These are phyloP conservation scores for Clathrus columnatus DNA, from an alignment of 768 basidiomycete species.

Conservation along the genomic window DNA sequence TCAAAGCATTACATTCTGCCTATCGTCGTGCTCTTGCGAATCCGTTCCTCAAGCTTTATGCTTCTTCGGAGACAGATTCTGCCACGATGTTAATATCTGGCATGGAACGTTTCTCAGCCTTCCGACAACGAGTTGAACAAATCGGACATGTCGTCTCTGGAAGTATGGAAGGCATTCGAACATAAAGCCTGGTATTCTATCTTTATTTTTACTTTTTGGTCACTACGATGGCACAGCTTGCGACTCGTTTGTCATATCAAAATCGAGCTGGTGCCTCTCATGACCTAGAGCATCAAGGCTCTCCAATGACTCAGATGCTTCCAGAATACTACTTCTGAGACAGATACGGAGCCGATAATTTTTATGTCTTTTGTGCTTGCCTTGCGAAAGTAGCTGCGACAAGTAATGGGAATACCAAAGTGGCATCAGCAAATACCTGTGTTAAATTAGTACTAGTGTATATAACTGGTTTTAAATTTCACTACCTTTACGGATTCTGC, in stretches of 20 bases:
- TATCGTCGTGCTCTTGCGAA: constrained; percentile 79
- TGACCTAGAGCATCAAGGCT: constrained; percentile 48
- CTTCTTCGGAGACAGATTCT: constrained; percentile 43
- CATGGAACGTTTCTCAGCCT: constrained; percentile 57
- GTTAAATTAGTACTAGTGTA: neutral
- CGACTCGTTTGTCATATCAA: constrained; percentile 13
- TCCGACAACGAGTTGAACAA: constrained; percentile 66
- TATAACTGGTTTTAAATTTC: constrained; percentile 3
- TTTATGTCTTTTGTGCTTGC: constrained; percentile 14
- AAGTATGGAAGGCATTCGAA: constrained; percentile 16
- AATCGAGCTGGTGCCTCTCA: constrained; percentile 8
- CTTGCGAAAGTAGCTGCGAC: constrained; percentile 91
- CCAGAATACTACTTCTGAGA: constrained; percentile 62
- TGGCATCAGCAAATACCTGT: constrained; percentile 90
- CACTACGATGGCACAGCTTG: constrained; percentile 16
- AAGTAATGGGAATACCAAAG: constrained; percentile 88
- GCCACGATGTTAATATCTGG: constrained; percentile 50
- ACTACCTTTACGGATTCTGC: constrained; percentile 75
- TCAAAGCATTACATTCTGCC: constrained; percentile 83
- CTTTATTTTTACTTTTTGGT: constrained; percentile 23
- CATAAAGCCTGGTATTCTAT: neutral
- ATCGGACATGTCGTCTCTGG: constrained; percentile 54
- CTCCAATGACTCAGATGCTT: constrained; percentile 76
- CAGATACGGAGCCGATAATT: constrained; percentile 81
- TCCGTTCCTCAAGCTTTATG: constrained; percentile 70